Evolutionary conservation across 768 basidiomycete species (phyloP).

Genomic region (Sarcodon aspratus): DNA sequence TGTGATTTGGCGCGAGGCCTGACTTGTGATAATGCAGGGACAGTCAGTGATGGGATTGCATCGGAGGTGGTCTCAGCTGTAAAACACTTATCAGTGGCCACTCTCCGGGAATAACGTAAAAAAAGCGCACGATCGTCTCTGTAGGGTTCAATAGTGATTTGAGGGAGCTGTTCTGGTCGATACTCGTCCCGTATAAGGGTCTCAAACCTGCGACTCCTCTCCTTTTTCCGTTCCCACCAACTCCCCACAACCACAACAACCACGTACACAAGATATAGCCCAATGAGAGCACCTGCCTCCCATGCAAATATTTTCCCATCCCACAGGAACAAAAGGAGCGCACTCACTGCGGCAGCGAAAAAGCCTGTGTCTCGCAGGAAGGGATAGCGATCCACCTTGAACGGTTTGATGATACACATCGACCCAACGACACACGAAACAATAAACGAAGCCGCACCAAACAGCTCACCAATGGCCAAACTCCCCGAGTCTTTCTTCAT

Average conservation of each 20-base stretch:
- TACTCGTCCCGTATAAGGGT: conserved; percentile 49
- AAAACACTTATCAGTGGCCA: conserved; percentile 5
- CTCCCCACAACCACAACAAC: conserved; percentile 59
- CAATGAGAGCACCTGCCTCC: conserved; percentile 67
- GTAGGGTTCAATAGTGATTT: conserved; percentile 37
- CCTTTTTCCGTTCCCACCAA: conserved; percentile 60
- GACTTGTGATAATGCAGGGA: conserved; percentile 6
- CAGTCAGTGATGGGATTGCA: conserved; percentile 9
- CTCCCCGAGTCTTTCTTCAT: conserved; percentile 79
- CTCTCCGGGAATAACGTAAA: neutral
- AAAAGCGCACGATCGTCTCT: conserved; percentile 45
- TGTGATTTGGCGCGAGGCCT: conserved; percentile 27
- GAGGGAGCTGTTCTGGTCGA: conserved; percentile 29
- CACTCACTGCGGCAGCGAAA: conserved; percentile 72
- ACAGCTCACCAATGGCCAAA: conserved; percentile 87
- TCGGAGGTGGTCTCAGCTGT: neutral
- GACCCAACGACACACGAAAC: conserved; percentile 92
- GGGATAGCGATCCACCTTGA: conserved; percentile 65
- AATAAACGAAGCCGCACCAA: conserved; percentile 95
- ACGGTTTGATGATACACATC: conserved; percentile 97
- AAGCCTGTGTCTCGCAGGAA: conserved; percentile 94
- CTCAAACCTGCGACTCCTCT: conserved; percentile 34
- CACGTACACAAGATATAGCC: conserved; percentile 72
- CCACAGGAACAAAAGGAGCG: conserved; percentile 67
- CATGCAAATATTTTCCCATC: conserved; percentile 61